Base-by-base conservation (phyloP, 305 asterid genomes). In the Ilex paraguariensis region DNA sequence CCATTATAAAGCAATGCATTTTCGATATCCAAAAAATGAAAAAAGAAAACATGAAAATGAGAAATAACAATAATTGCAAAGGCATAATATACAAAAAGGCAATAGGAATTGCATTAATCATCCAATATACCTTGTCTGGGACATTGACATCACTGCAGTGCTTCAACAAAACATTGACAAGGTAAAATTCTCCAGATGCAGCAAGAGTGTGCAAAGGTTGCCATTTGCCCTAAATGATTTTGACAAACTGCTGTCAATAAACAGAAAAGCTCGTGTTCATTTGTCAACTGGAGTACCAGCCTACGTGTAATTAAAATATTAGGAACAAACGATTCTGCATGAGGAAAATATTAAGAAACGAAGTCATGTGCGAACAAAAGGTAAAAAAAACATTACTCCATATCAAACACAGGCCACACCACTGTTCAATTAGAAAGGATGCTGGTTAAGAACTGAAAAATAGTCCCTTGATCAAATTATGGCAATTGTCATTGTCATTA, bases 101-200 rank as follows among this genome's bases (percentile, higher is more conserved):
- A 54, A 63, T 31, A 61, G 15, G 61, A 53, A 54, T 31, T 32
- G 70, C 58, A 53, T 61, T 39, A 42, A 57, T 54, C 67, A 49
- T 31, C 55, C 45, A 59, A 32, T 36, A 56, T 76, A 91, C 98
- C 93, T 87, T 85, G 78, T 88, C 96, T 48, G 82, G 71, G 60
- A 72, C 72, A 70, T 91, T 86, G 57, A 87, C 81, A 70, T 91
- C 95, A 48, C 76, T 76, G 69, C 68, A 52, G 69, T 87, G 91
- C 76, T 83, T 88, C 73, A 91, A 71, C 82, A 91, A 78, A 61
- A 93, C 61, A 69, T 72, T 80, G 66, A 77, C 71, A 39, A 87
- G 91, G 77, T 85, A 87, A 68, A 87, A 91, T 62, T 91, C 97
- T 70, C 98, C 98, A 0, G 92, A 75, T 67, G 97, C 92, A 58